Percentiles rank a stretch among this genome's conserved stretches.
These are phyloP conservation scores for Lachancea waltii DNA, from an alignment of 805 yeast species.

Conservation along the genomic window DNA sequence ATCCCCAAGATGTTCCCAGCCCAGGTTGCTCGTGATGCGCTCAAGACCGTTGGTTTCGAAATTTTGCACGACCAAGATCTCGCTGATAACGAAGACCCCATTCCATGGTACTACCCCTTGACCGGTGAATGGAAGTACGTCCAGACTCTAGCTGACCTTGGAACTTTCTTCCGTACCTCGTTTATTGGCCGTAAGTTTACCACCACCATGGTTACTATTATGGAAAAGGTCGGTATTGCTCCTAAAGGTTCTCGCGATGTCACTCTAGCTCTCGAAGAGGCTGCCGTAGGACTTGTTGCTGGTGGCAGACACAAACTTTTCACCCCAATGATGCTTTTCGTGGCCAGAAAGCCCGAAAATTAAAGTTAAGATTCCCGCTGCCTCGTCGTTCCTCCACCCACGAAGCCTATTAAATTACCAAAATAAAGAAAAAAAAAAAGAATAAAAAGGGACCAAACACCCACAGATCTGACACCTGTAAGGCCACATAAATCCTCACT, in stretches of 20 bases:
- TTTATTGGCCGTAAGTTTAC: slow-evolving; percentile 80
- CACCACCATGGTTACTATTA: slow-evolving; percentile 66
- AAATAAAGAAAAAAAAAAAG: too few species aligned
- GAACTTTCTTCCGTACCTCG: slow-evolving; percentile 85
- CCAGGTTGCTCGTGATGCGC: slow-evolving; percentile 82
- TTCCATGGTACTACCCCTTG: slow-evolving; percentile 98
- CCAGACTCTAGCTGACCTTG: slow-evolving; percentile 69
- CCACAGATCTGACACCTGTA: too few species aligned
- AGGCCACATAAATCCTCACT: neutral
- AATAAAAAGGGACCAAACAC: too few species aligned
- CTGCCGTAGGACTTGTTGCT: slow-evolving; percentile 88
- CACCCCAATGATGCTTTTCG: slow-evolving; percentile 96
- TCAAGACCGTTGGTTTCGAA: slow-evolving; percentile 81
- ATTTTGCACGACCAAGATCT: slow-evolving; percentile 70
- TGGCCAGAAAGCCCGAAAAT: slow-evolving; percentile 69
- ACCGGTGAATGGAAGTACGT: slow-evolving; percentile 89
- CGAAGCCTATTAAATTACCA: too few species aligned
- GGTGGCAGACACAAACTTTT: slow-evolving; percentile 88
- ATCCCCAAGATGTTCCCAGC: slow-evolving; percentile 92
- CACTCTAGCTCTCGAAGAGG: slow-evolving; percentile 90
- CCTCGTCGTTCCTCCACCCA: too few species aligned
- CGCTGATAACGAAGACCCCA: slow-evolving; percentile 71
- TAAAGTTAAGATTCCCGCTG: too few species aligned
- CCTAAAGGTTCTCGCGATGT: slow-evolving; percentile 90
- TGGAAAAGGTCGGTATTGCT: slow-evolving; percentile 83